Conservation (phyloP, 129 eudicot species). For the Pittosporum tobira region DNA sequence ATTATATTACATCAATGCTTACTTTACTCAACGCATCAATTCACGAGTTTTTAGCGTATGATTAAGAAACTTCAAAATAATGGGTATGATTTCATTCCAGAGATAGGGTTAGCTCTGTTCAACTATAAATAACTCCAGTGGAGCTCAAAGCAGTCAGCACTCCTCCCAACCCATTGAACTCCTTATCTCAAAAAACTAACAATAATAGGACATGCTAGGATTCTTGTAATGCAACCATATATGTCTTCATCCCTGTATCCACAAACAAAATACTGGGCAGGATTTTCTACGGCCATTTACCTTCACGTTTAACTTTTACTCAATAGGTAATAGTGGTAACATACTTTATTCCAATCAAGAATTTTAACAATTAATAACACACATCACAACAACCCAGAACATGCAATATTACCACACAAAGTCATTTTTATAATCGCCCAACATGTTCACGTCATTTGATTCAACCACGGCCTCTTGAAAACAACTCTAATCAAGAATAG, state of each 20-base stretch:
- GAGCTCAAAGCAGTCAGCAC: neutral
- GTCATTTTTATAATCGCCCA: neutral
- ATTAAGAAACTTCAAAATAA: too few species aligned
- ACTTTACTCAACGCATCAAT: too few species aligned
- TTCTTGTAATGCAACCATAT: conserved; percentile 46
- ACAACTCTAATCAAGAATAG: conserved; percentile 6
- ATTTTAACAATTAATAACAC: too few species aligned
- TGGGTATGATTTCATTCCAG: neutral
- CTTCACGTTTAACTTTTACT: too few species aligned
- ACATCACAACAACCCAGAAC: neutral
- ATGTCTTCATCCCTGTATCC: conserved; percentile 19
- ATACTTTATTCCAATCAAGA: too few species aligned
- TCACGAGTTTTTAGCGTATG: too few species aligned
- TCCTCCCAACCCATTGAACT: neutral
- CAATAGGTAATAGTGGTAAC: too few species aligned
- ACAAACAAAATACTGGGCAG: too few species aligned
- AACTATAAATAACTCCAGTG: neutral
- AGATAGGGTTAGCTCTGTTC: neutral
- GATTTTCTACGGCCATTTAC: too few species aligned
- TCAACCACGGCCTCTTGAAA: conserved; percentile 1
- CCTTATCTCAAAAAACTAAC: neutral
- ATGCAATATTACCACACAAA: conserved; percentile 5
- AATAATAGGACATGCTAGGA: conserved; percentile 28
- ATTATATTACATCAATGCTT: too few species aligned
- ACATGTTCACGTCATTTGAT: neutral